Base-by-base conservation (phyloP, 495 filamentous ascomycete genomes). In the Copromyces sp. region DNA sequence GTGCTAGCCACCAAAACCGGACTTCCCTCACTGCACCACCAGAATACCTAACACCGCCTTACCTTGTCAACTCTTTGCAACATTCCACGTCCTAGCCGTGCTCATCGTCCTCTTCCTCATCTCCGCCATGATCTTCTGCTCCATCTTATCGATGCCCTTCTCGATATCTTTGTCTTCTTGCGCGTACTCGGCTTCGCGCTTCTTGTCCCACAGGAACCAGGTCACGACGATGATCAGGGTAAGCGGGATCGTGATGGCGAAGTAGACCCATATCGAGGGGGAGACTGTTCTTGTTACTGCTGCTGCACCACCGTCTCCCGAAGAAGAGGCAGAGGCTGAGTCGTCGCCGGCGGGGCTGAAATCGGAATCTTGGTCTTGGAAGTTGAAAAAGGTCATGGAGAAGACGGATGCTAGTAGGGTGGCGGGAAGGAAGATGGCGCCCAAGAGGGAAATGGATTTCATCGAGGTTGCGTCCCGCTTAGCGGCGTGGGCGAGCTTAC, bases 361-460 rank as follows among this genome's bases (percentile, higher is more conserved):
- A 9, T 65, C 53, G 24, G 53, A 35, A 12, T 17, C 5, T 16
- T 65, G 53, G 40, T 75, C 38, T 44, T 83, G 78, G 70, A 87
- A 88, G 75, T 88, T 82, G 78, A 88, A 88, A 71, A 88, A 88
- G 7, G 86, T 84, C 84, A 87, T 88, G 78, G 80, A 82, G 75
- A 88, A 88, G 53, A 88, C 75, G 5, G 86, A 86, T 35, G 86
- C 84, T 39, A 88, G 80, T 72, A 82, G 85, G 3, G 86, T 87
- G 12, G 85, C 86, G 3, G 87, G 87, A 0, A 88, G 80, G 78
- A 88, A 88, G 35, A 88, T 80, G 38, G 87, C 85, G 42, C 87
- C 87, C 32, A 88, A 82, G 3, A 88, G 82, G 5, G 86, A 86
- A 59, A 88, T 78, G 17, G 85, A 86, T 74, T 88, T 88, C 87